Conservation (phyloP, 352 stramenopile genomes). For the Globisporangium paddicum region DNA sequence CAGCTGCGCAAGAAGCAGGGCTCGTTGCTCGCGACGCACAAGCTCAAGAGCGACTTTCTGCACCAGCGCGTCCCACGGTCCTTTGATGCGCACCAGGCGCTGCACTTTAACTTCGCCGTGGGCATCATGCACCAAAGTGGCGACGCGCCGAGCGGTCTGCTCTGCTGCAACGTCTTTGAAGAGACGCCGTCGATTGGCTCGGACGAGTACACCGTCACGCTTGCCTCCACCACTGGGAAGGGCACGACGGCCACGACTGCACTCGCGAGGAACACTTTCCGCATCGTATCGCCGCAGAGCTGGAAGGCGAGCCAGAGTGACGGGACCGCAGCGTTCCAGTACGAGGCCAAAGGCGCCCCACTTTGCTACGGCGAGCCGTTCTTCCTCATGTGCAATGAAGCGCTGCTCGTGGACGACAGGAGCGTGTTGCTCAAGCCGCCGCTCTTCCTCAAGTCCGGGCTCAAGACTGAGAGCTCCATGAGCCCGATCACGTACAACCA, state of each 20-base stretch:
- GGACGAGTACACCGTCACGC: conserved; percentile 66
- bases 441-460: conserved; percentile 76
- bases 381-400: conserved; percentile 77
- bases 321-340: conserved; percentile 16
- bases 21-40: conserved; percentile 74
- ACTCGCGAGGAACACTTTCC: conserved; percentile 63
- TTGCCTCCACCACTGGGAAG: conserved; percentile 5
- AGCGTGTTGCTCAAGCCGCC: conserved; percentile 65
- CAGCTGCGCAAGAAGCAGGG: conserved; percentile 75
- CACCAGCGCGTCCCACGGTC: conserved; percentile 59
- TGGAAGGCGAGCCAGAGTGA: conserved; percentile 32
- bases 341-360: conserved; percentile 13
- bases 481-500: conserved; percentile 87
- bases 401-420: conserved; percentile 69
- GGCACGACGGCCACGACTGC: neutral
- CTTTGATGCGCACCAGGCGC: conserved; percentile 24
- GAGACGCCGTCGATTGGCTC: conserved; percentile 78
- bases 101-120: conserved; percentile 61
- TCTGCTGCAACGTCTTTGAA: conserved; percentile 80
- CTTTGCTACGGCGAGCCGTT: conserved; percentile 78
- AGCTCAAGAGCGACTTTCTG: conserved; percentile 72
- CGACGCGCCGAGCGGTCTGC: conserved; percentile 2
- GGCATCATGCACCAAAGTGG: conserved; percentile 33
- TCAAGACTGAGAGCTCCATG: conserved; percentile 82
- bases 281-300: conserved; percentile 42